Conservation (phyloP, 2,329 filamentous ascomycete species). For the Volutella citrinella region DNA sequence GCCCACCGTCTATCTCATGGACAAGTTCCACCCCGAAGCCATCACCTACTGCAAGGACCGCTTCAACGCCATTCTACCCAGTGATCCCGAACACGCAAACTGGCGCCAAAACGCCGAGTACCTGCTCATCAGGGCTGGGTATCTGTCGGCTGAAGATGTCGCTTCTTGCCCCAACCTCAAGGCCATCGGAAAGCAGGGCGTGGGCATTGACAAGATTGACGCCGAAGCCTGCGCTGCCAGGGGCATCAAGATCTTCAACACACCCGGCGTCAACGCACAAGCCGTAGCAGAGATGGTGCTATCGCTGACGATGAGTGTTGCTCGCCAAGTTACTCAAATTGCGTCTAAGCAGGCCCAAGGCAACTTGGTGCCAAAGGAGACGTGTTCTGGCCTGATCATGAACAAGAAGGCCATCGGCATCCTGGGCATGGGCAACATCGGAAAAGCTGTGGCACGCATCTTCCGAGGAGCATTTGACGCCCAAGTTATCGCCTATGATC, state of each 20-base stretch:
- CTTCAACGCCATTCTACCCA: slow-evolving; percentile 33
- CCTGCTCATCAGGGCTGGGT: slow-evolving; percentile 32
- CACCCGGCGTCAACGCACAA: slow-evolving; percentile 14
- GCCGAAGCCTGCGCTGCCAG: slow-evolving; percentile 18
- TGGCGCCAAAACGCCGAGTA: slow-evolving; percentile 35
- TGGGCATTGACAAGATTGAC: slow-evolving; percentile 29
- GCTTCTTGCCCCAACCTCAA: slow-evolving; percentile 27
- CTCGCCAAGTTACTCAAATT: slow-evolving; percentile 29
- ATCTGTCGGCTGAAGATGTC: slow-evolving; percentile 32
- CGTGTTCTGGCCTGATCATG: slow-evolving; percentile 37
- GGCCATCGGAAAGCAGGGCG: slow-evolving; percentile 27
- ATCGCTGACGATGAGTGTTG: slow-evolving; percentile 27
- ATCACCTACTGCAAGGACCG: slow-evolving; percentile 28
- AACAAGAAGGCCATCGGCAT: slow-evolving; percentile 34
- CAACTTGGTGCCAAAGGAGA: slow-evolving; percentile 34
- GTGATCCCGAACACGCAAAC: slow-evolving; percentile 26
- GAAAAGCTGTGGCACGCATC: slow-evolving; percentile 32
- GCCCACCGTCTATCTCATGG: slow-evolving; percentile 33
- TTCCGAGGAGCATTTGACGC: slow-evolving; percentile 35
- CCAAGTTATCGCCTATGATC: slow-evolving; percentile 34
- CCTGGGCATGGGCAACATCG: slow-evolving; percentile 39
- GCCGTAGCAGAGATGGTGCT: slow-evolving; percentile 33
- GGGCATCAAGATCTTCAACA: slow-evolving; percentile 22
- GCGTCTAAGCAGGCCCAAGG: slow-evolving; percentile 27
- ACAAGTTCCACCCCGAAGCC: slow-evolving; percentile 30